Base-by-base conservation (phyloP, 768 basidiomycete species). In the Lactifluus echinatus region DNA sequence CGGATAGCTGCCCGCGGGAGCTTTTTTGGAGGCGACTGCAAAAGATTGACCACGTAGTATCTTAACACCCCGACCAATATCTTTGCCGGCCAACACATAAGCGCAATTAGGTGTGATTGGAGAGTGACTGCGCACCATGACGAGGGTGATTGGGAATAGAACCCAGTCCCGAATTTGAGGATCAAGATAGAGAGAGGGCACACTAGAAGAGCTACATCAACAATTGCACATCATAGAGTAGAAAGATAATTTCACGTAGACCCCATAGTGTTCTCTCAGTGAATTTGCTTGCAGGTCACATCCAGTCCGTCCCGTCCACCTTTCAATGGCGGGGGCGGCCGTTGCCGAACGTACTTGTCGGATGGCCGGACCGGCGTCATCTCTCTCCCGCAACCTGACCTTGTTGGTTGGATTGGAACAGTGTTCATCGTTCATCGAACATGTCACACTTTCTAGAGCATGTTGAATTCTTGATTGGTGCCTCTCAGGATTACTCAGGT, bases 101-200 rank as follows among this genome's bases (percentile, higher is more conserved):
- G 52, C n/a, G 17, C 24, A 12, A 36, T 19, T 34, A 21, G 58
- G 15, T 28, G 49, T 11, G 24, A 21, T 23, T n/a, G n/a, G n/a
- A n/a, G n/a, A n/a, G 51, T 33, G 29, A 42, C 55, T 28, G 23
- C 81, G 65, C 61, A 91, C 94, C 93, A 96, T 96, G 68, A 97
- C 93, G 60, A 96, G 76, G 50, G 93, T 97, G 73, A 97, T 96
- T 52, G 94, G 94, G 73, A 97, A 93, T 57, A 97, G 73, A 43
- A 97, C 85, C 88, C 87, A 90, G 68, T 89, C 92, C 65, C 93
- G 83, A 70, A 97, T 97, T 72, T 93, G 90, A 42, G 93, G 94
- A 75, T 97, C 93, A 47, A 97, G 84, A 72, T 93, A 85, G 28
- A 85, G 69, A 21, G 81, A 79, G 48, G 70, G 68, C 39, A 68